Evolutionary conservation across 75 land plant genomes (phyloP).

Genomic region (Pinus albicaulis): DNA sequence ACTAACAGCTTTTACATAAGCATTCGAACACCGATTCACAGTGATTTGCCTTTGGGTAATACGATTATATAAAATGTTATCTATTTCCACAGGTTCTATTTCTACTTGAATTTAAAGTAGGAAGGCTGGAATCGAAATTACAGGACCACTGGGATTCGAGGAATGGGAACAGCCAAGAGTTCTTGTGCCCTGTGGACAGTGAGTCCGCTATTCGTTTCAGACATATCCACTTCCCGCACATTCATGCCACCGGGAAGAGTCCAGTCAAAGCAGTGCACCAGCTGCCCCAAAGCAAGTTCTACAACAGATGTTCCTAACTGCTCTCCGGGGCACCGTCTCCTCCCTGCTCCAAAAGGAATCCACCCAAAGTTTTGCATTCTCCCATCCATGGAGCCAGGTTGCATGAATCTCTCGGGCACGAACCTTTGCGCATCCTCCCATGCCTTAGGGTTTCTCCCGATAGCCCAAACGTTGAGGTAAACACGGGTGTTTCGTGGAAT

Average conservation of each 20-base stretch:
- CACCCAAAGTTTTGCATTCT: conserved; percentile 3
- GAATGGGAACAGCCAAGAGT: too few relatives aligned
- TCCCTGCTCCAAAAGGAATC: conserved; percentile 10
- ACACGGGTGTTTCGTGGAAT: conserved; percentile 8
- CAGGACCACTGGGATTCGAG: too few relatives aligned
- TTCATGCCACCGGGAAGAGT: background rate
- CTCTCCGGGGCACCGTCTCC: conserved; percentile 7
- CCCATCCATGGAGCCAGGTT: conserved; percentile 6
- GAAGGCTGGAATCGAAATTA: too few relatives aligned
- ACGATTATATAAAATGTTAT: too few relatives aligned
- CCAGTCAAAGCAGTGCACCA: conserved; percentile 12
- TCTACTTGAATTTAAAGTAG: too few relatives aligned
- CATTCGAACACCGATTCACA: too few relatives aligned
- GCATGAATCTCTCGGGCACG: conserved; percentile 10
- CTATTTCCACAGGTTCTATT: too few relatives aligned
- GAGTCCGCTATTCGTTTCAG: too few relatives aligned
- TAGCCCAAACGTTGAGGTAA: conserved; percentile 11
- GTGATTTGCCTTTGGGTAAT: too few relatives aligned
- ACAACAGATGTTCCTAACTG: background rate
- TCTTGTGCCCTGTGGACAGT: too few relatives aligned
- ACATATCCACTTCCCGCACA: background rate
- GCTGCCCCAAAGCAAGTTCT: conserved; percentile 3
- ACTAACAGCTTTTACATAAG: too few relatives aligned
- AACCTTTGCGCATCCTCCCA: conserved; percentile 8
- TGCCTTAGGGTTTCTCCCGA: conserved; percentile 7